Conservation (phyloP, 805 yeast genomes). For the Barnettozyma pratensis region DNA sequence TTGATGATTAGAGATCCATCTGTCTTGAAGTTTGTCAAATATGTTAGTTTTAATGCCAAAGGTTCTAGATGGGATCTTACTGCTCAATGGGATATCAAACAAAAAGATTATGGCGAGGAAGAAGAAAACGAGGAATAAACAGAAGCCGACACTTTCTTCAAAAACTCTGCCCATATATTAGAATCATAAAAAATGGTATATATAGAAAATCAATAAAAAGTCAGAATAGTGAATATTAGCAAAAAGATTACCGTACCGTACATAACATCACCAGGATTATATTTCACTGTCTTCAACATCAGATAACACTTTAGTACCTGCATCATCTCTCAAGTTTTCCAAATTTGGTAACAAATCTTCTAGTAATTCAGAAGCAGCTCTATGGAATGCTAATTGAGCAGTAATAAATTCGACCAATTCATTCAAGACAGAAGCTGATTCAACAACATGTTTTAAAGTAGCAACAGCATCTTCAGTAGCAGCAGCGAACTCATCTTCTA, state of each 20-base stretch:
- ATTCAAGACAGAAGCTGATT: slow-evolving; percentile 61
- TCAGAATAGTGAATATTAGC: background rate
- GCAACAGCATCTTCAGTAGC: slow-evolving; percentile 84
- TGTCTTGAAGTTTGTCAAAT: slow-evolving; percentile 88
- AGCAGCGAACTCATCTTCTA: slow-evolving; percentile 87
- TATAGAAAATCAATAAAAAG: background rate
- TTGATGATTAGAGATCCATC: slow-evolving; percentile 78
- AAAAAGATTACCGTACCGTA: background rate
- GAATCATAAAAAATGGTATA: background rate
- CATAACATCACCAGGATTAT: background rate
- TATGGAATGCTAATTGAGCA: slow-evolving; percentile 80
- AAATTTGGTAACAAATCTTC: slow-evolving; percentile 59
- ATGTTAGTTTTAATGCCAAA: slow-evolving; percentile 80
- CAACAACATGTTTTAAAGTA: slow-evolving; percentile 75
- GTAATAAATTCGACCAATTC: slow-evolving; percentile 62
- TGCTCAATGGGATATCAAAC: slow-evolving; percentile 71
- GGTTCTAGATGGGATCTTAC: slow-evolving; percentile 92
- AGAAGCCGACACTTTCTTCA: background rate
- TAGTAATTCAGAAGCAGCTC: slow-evolving; percentile 64
- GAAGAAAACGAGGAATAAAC: slow-evolving; percentile 22
- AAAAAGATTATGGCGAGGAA: slow-evolving; percentile 38
- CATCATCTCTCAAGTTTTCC: slow-evolving; percentile 54
- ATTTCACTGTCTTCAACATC: slow-evolving; percentile 24
- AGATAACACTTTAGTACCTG: slow-evolving; percentile 24
- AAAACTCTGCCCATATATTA: no score